These are phyloP conservation scores for Mortierella sp. DNA, from an alignment of 371 early-diverging fungal genomes.

Conservation along the genomic window DNA sequence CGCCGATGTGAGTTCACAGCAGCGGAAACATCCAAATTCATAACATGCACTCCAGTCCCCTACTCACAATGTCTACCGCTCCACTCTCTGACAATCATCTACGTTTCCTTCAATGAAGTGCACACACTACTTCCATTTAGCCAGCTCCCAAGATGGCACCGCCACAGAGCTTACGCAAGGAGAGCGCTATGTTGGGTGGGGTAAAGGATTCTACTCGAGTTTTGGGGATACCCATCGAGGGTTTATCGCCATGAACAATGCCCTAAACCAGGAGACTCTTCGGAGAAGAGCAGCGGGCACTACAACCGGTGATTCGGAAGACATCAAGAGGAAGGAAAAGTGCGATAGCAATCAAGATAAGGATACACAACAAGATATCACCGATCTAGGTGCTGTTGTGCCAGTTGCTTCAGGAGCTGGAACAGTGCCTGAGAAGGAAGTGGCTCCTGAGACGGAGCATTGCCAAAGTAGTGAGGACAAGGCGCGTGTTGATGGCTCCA, in stretches of 20 bases:
- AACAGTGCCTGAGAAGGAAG: neutral
- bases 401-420: constrained; percentile 7
- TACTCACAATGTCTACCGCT: neutral
- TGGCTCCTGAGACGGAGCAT: neutral
- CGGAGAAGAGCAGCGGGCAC: constrained; percentile 10
- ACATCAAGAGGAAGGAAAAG: neutral
- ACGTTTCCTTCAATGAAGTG: constrained; percentile 9
- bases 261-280: constrained; percentile 20
- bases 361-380: constrained; percentile 35
- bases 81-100: neutral
- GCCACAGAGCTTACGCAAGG: constrained; percentile 44
- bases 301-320: neutral
- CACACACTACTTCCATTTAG: constrained; percentile 46
- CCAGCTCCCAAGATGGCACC: constrained; percentile 10
- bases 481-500: neutral
- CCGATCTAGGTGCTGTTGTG: constrained; percentile 25
- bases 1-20: constrained; percentile 12
- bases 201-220: constrained; percentile 12
- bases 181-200: constrained; percentile 32
- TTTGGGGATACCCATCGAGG: constrained; percentile 29
- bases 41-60: neutral
- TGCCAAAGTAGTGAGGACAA: neutral
- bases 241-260: constrained; percentile 37
- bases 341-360: neutral
- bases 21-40: neutral